A percentile compares a stretch with the other conserved stretches of the same genome.
Conservation (phyloP, 169 alveolate species). For the Cryptosporidium ryanae region DNA sequence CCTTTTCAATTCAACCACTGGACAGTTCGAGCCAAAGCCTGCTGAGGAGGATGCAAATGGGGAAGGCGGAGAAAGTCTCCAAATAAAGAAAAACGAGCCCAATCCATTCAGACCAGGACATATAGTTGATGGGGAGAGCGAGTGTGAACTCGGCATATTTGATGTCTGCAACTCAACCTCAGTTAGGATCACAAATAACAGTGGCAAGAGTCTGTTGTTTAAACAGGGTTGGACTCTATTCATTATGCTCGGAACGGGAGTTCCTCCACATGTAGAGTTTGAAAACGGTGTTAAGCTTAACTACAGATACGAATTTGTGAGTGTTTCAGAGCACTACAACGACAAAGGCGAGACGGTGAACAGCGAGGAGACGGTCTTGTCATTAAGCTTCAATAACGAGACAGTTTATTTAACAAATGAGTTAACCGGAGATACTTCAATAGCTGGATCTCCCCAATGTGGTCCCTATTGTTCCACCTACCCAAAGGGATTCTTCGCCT, state of each 20-base stretch:
- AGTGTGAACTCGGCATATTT: slow-evolving; percentile 42
- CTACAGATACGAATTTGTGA: slow-evolving; percentile 14
- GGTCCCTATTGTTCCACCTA: slow-evolving; percentile 73
- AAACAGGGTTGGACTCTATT: slow-evolving; percentile 61
- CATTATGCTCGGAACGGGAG: slow-evolving; percentile 17
- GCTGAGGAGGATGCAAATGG: not conserved
- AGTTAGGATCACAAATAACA: slow-evolving; percentile 7
- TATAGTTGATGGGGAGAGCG: slow-evolving; percentile 1
- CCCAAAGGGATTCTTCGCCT: slow-evolving; percentile 53
- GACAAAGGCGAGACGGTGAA: not conserved
- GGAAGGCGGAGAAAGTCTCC: not conserved
- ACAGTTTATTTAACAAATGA: slow-evolving; percentile 24
- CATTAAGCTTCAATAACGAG: slow-evolving; percentile 15
- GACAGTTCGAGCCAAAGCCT: slow-evolving; percentile 5
- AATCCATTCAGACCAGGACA: slow-evolving; percentile 41
- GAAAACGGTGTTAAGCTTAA: slow-evolving; percentile 2
- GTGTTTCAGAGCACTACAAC: not conserved
- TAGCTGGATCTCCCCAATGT: slow-evolving; percentile 59
- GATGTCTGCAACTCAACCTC: slow-evolving; percentile 39
- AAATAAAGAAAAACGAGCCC: not conserved
- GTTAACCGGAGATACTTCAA: not conserved
- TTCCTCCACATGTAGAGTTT: slow-evolving; percentile 7
- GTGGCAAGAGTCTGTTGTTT: not conserved
- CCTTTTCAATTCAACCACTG: slow-evolving; percentile 9
- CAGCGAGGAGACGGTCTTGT: slow-evolving; percentile 4